phyloP scores from a whole-genome alignment of 2,329 filamentous ascomycete genomes.

The Xylaria sp. region DNA sequence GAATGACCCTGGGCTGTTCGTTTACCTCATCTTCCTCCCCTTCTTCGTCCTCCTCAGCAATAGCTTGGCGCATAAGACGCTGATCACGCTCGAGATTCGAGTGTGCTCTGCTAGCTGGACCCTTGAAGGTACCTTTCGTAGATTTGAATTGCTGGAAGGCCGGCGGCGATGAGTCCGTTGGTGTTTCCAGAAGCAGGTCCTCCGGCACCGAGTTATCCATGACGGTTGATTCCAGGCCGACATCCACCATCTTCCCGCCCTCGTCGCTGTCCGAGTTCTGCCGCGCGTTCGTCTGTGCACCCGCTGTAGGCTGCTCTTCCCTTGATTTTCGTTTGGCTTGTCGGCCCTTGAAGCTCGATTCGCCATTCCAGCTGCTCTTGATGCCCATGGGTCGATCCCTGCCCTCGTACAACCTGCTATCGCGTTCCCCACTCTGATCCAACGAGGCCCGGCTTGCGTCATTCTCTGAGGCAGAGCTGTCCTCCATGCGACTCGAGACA shows the following conservation, averaged over 20 bases:
- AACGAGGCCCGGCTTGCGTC: constrained; percentile 69
- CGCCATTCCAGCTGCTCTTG: constrained; percentile 73
- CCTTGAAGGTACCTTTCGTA: constrained; percentile 53
- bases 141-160: constrained; percentile 70
- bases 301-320: constrained; percentile 52
- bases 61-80: constrained; percentile 56
- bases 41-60: constrained; percentile 53
- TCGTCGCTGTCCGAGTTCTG: constrained; percentile 53
- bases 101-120: constrained; percentile 54
- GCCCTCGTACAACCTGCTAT: constrained; percentile 58
- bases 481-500: constrained; percentile 82
- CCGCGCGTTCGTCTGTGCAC: constrained; percentile 45
- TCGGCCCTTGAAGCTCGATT: constrained; percentile 56
- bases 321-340: constrained; percentile 56
- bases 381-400: constrained; percentile 64
- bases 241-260: constrained; percentile 81
- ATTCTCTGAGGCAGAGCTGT: constrained; percentile 85
- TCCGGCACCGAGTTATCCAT: constrained; percentile 69
- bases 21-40: constrained; percentile 47
- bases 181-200: constrained; percentile 67
- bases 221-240: constrained; percentile 79
- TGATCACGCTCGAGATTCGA: constrained; percentile 62
- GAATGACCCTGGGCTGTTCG: constrained; percentile 43
- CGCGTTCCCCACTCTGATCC: constrained; percentile 64
- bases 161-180: constrained; percentile 65